phyloP scores from a whole-genome alignment of 805 yeast species.

The Schwanniomyces occidentalis region DNA sequence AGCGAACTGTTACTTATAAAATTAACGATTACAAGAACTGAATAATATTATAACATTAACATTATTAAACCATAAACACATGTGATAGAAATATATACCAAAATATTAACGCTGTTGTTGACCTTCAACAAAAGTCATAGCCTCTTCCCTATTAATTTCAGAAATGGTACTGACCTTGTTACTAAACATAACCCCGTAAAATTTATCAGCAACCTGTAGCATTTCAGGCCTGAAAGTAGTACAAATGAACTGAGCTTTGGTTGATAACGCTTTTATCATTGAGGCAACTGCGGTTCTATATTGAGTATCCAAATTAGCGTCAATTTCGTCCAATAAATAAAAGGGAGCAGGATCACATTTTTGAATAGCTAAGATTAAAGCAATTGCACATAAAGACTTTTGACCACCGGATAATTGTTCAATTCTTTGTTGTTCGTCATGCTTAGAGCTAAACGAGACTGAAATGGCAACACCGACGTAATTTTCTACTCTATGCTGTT shows the following conservation, averaged over 20 bases:
- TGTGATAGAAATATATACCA: background rate
- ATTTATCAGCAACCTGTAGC: constrained; percentile 81
- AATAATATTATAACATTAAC: no score
- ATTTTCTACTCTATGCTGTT: constrained; percentile 42
- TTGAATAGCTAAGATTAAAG: constrained; percentile 91
- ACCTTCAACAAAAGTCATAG: constrained; percentile 81
- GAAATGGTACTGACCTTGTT: constrained; percentile 79
- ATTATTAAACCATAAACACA: no score
- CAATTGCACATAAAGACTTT: constrained; percentile 93
- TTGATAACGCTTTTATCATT: constrained; percentile 64
- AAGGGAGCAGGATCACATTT: constrained; percentile 97
- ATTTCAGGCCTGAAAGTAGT: constrained; percentile 95
- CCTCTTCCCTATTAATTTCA: constrained; percentile 69
- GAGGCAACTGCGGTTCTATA: constrained; percentile 86
- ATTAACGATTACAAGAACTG: no score
- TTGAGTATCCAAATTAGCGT: constrained; percentile 92
- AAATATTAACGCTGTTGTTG: constrained; percentile 31
- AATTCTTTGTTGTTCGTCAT: constrained; percentile 81
- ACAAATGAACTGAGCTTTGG: constrained; percentile 85
- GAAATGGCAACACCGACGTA: constrained; percentile 82
- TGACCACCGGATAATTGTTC: constrained; percentile 97
- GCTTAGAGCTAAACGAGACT: constrained; percentile 85
- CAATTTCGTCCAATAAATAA: constrained; percentile 93
- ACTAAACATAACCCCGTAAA: constrained; percentile 82
- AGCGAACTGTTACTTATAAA: no score